Conservation (phyloP, 129 eudicot genomes). For the Helianthus annuus region HanXRQr2.0-SUNRISE NC_035441.2:157944211-157944710, state of each 20-base stretch:
- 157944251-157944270: slow-evolving; percentile 56
- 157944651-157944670: slow-evolving; percentile 14
- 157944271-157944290: neutral
- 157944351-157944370: too few species aligned
- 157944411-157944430: too few species aligned
- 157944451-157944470: slow-evolving; percentile 19
- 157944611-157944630: slow-evolving; percentile 19
- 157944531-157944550: neutral
- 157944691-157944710: too few species aligned
- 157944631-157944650: neutral
- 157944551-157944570: slow-evolving; percentile 18
- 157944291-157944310: too few species aligned
- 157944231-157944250: slow-evolving; percentile 99
- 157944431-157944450: neutral
- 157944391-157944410: too few species aligned
- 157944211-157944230: slow-evolving; percentile 99
- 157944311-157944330: too few species aligned
- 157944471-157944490: slow-evolving; percentile 20
- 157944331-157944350: too few species aligned
- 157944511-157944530: slow-evolving; percentile 1
- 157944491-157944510: slow-evolving; percentile 12
- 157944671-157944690: too few species aligned
- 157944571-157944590: slow-evolving; percentile 20
- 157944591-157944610: slow-evolving; percentile 19
- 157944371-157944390: too few species aligned